A percentile compares a stretch with the other conserved stretches of the same genome.
These are phyloP conservation scores for Malus sieversii DNA, from an alignment of 306 rosid species.

Conservation along the genomic window DNA sequence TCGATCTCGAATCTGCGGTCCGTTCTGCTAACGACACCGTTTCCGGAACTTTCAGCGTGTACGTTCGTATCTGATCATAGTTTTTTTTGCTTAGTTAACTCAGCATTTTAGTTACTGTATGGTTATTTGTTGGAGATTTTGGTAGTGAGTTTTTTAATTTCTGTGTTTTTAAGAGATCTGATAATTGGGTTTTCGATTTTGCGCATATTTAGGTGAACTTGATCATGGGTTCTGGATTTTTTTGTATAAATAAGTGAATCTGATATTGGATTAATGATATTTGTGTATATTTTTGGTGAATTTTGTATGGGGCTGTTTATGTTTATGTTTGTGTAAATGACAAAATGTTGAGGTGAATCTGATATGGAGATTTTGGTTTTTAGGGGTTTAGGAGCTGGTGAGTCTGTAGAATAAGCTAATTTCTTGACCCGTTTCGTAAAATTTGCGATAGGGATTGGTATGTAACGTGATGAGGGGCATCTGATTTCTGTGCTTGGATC, in stretches of 20 bases:
- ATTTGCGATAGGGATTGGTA: not conserved
- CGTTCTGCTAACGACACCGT: constrained; percentile 86
- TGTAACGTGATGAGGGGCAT: not conserved
- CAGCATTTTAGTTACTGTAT: not conserved
- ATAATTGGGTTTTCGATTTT: not conserved
- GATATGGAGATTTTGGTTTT: not conserved
- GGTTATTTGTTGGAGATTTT: not conserved
- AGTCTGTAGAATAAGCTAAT: not conserved
- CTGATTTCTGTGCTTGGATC: not conserved
- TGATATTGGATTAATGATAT: not conserved
- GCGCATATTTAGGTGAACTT: not conserved
- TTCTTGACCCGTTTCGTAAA: not conserved
- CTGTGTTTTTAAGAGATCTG: not conserved
- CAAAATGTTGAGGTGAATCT: not conserved
- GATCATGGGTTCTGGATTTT: not conserved
- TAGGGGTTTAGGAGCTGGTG: constrained; percentile 6
- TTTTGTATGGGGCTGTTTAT: not conserved
- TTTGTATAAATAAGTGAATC: not conserved
- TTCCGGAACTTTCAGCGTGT: constrained; percentile 82
- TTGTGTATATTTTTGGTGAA: constrained; percentile 6
- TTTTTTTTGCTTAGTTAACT: not conserved
- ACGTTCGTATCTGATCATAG: constrained; percentile 18
- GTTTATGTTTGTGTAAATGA: not conserved
- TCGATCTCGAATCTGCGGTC: constrained; percentile 90
- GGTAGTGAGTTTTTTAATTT: not conserved